Evolutionary conservation across 495 filamentous ascomycete species (phyloP).

Genomic region (Trichodelitschia bisporula): DNA sequence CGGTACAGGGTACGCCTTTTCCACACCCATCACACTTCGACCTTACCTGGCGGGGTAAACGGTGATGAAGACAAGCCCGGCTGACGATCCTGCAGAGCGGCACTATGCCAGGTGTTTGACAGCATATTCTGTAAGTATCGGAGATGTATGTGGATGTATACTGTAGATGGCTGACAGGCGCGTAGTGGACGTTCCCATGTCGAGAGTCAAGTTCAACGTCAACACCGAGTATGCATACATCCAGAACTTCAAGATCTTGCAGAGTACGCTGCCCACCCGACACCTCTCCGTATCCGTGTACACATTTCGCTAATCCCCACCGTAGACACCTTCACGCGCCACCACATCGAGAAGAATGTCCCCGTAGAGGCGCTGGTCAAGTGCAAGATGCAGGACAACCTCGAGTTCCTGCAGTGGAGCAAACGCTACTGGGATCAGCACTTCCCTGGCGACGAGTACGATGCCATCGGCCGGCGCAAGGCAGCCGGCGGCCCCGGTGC

Average conservation of each 20-base stretch:
- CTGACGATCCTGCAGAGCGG: constrained; percentile 35
- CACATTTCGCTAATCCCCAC: no score
- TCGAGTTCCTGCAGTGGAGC: constrained; percentile 93
- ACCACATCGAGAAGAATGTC: constrained; percentile 64
- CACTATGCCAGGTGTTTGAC: constrained; percentile 90
- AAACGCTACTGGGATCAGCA: constrained; percentile 97
- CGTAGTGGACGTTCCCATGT: constrained; percentile 78
- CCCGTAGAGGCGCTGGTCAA: constrained; percentile 76
- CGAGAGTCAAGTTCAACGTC: constrained; percentile 91
- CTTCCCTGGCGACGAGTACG: constrained; percentile 89
- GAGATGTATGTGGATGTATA: no score
- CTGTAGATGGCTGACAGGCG: no score
- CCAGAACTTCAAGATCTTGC: constrained; percentile 90
- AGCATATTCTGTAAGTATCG: constrained; percentile 63
- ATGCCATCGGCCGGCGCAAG: constrained; percentile 65
- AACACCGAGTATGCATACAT: constrained; percentile 93
- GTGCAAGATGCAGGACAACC: constrained; percentile 99
- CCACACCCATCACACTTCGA: constrained; percentile 11
- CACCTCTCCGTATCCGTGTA: constrained; percentile 1
- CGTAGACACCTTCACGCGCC: constrained; percentile 58
- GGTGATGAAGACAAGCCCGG: neutral
- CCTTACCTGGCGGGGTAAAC: neutral
- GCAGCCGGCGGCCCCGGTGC: constrained; percentile 37
- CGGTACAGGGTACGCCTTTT: constrained; percentile 66
- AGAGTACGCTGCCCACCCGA: constrained; percentile 40